These are phyloP conservation scores for Annulohypoxylon truncatum DNA, from an alignment of 2,329 filamentous ascomycete genomes.

Conservation along the genomic window DNA sequence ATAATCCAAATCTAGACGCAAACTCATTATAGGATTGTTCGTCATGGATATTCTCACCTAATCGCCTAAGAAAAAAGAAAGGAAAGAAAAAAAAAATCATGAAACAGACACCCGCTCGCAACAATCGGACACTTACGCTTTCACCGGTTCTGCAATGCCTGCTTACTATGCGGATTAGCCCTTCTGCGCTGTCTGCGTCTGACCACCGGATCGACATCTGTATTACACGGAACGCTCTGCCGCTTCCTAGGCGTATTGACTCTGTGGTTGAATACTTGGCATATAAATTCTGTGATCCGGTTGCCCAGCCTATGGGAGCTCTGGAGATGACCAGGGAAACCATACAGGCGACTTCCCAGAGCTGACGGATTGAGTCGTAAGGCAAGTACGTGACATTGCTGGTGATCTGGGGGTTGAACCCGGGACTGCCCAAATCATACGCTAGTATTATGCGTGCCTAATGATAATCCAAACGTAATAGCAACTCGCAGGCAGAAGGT, in stretches of 20 bases:
- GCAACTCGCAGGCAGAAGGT: neutral
- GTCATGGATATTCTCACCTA: constrained; percentile 25
- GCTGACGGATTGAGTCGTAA: constrained; percentile 10
- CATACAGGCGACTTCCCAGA: constrained; percentile 3
- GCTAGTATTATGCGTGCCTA: constrained; percentile 19
- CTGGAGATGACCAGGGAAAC: neutral
- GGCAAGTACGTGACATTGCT: constrained; percentile 23
- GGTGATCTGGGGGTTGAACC: neutral
- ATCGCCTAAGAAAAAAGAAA: constrained; percentile 14
- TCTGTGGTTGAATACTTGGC: constrained; percentile 25
- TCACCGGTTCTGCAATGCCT: constrained; percentile 23
- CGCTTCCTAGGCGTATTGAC: constrained; percentile 22
- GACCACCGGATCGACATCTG: constrained; percentile 38
- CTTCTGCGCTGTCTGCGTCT: constrained; percentile 26
- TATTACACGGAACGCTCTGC: constrained; percentile 31
- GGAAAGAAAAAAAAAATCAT: constrained; percentile 5
- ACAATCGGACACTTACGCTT: neutral
- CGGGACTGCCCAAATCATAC: constrained; percentile 15
- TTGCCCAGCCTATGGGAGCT: constrained; percentile 12
- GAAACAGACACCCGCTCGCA: constrained; percentile 15
- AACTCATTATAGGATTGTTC: constrained; percentile 19
- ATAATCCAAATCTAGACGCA: constrained; percentile 9
- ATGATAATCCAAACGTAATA: constrained; percentile 4
- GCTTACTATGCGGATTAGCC: constrained; percentile 15
- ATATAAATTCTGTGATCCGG: constrained; percentile 12